Conservation (phyloP, 2,329 filamentous ascomycete genomes). For the Didymella sp. region DNA sequence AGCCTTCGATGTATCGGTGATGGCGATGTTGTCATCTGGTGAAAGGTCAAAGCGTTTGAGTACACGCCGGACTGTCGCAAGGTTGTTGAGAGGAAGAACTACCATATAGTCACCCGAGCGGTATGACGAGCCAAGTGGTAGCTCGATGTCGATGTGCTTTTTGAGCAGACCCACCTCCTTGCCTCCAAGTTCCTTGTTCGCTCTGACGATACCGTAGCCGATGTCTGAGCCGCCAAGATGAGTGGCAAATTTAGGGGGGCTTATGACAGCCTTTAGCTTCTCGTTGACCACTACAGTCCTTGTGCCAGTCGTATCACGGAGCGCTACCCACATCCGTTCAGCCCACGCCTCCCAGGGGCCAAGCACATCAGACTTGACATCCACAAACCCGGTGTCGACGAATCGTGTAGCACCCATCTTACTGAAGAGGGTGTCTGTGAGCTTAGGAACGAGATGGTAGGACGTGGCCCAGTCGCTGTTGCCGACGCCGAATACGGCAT, state of each 20-base stretch:
- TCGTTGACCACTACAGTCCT: not conserved
- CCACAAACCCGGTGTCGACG: not conserved
- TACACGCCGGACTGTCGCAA: slow-evolving; percentile 24
- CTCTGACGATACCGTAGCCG: not conserved
- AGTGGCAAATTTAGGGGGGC: not conserved
- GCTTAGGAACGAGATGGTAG: slow-evolving; percentile 71
- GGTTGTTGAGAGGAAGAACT: slow-evolving; percentile 69
- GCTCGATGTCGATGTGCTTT: slow-evolving; percentile 35
- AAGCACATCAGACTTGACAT: not conserved
- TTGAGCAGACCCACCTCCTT: slow-evolving; percentile 8
- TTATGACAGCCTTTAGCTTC: not conserved
- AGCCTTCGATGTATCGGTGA: not conserved
- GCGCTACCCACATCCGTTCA: not conserved
- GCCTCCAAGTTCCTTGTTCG: not conserved
- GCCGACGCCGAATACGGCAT: slow-evolving; percentile 75
- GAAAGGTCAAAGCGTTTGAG: slow-evolving; percentile 25
- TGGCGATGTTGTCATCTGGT: slow-evolving; percentile 8
- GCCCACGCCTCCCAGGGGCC: slow-evolving; percentile 26
- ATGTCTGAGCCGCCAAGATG: not conserved
- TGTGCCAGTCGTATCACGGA: not conserved
- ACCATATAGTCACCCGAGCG: slow-evolving; percentile 76
- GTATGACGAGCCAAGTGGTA: slow-evolving; percentile 61
- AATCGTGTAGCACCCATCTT: slow-evolving; percentile 54
- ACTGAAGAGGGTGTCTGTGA: slow-evolving; percentile 64
- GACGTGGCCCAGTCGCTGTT: slow-evolving; percentile 64